Evolutionary conservation across 176 grass and related monocot genomes (phyloP), one percentile per base, ranked within the genome.

Genomic region (Phoenix dactylifera): DNA sequence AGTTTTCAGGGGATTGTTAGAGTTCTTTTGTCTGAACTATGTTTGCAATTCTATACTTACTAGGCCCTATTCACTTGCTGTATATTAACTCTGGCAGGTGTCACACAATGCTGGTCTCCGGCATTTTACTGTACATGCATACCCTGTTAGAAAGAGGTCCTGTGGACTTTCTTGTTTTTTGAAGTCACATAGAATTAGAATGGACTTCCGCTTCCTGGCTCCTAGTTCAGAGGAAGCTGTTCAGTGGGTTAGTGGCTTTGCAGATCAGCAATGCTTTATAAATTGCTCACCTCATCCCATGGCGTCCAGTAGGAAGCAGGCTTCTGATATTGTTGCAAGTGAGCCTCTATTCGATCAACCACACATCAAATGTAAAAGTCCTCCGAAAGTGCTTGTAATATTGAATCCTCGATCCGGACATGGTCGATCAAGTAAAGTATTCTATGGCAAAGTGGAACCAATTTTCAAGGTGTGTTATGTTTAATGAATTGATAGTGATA

Each of bases 401-500:
- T 50, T 98, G 73, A 98, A 98, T 68, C 93, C 93, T 77, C 87
- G 81, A 52, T 98, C 87, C 70, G 93, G 93, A 32, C 93, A 92
- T 70, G 93, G 87, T 39, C 77, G 93, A 72, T 92, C 87, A 56
- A 86, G 79, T 74, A 98, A 92, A 80, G 81, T 92, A 67, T 92
- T 91, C 63, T 81, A 98, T 77, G 82, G 79, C 20, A 92, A 98
- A 73, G 81, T 89, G 25, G 93, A 98, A 71, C 93, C 87, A 74
- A 88, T 98, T 80, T 88, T 98, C 70, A 98, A 92, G 87, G 93
- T 98, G 79, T 63, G 51, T 55, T 24, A 25, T 12, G 54, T 50
- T 18, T 54, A 44, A 12, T 44, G 35, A 44, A 44, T 44, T 44
- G 35, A 44, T 14, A 44, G 35, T 2, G 10, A 44, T 15, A 22